phyloP scores from a whole-genome alignment of 176 grass and related monocot genomes.

The Secale cereale region DNA sequence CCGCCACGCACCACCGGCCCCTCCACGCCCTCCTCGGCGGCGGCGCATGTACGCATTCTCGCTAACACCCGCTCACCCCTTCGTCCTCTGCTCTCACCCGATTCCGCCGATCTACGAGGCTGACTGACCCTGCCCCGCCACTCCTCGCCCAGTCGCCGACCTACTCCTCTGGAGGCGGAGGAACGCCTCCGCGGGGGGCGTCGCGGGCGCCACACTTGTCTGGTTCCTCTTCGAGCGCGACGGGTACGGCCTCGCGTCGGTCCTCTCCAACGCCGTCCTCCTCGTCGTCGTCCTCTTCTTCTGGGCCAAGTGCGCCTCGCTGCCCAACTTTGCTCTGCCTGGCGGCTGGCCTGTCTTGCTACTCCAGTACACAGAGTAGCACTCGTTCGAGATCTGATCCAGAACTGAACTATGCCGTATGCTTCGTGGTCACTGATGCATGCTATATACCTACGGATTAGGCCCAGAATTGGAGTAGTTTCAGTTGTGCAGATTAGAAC shows the following conservation, averaged over 20 bases:
- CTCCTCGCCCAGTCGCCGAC: slow-evolving; percentile 63
- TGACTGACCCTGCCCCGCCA: not conserved
- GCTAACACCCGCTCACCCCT: not conserved
- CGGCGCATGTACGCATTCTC: slow-evolving; percentile 49
- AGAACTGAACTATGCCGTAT: too few species aligned
- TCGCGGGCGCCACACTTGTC: slow-evolving; percentile 46
- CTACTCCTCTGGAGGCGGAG: slow-evolving; percentile 74
- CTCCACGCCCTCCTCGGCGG: slow-evolving; percentile 65
- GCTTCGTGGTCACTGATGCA: too few species aligned
- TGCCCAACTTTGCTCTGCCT: too few species aligned
- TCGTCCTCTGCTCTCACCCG: not conserved
- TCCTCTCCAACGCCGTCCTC: slow-evolving; percentile 70
- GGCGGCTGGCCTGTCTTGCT: too few species aligned
- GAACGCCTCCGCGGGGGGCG: slow-evolving; percentile 51
- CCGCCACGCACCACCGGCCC: slow-evolving; percentile 39
- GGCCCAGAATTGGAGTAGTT: too few species aligned
- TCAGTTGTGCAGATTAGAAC: too few species aligned
- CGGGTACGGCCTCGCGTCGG: slow-evolving; percentile 81
- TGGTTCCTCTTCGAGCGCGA: slow-evolving; percentile 89
- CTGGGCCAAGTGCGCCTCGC: slow-evolving; percentile 90
- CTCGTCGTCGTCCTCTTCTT: slow-evolving; percentile 60
- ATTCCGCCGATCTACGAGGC: slow-evolving; percentile 20
- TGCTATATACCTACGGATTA: too few species aligned
- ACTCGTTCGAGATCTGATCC: too few species aligned
- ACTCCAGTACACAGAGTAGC: too few species aligned